Evolutionary conservation across 2,329 filamentous ascomycete species (phyloP).

Genomic region (Aspergillus sp.): DNA sequence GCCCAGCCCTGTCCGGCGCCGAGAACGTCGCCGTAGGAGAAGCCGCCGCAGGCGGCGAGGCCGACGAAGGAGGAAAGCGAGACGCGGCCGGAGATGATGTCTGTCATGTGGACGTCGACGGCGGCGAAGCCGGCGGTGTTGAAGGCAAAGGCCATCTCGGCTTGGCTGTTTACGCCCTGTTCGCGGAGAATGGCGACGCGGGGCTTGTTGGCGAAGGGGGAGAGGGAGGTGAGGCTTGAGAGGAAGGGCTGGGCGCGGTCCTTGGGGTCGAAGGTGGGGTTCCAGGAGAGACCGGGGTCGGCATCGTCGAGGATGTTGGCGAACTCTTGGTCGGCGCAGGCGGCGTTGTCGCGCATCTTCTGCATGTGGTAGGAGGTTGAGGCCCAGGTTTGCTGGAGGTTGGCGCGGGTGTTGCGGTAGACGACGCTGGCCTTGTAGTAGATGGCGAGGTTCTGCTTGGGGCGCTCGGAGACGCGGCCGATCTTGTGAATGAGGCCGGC

Average conservation of each 20-base stretch:
- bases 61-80: conserved; percentile 84
- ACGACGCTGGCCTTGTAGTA: conserved; percentile 71
- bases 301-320: conserved; percentile 72
- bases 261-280: conserved; percentile 76
- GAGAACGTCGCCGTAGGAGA: conserved; percentile 90
- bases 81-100: conserved; percentile 76
- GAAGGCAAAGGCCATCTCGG: conserved; percentile 99
- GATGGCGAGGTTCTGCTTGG: conserved; percentile 77
- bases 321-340: conserved; percentile 83
- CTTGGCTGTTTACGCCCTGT: conserved; percentile 91
- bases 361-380: conserved; percentile 91
- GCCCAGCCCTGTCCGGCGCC: conserved; percentile 98
- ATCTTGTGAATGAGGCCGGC: conserved; percentile 82
- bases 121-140: conserved; percentile 86
- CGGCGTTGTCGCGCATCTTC: conserved; percentile 82
- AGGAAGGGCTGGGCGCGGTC: conserved; percentile 75
- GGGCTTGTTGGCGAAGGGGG: conserved; percentile 66
- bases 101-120: conserved; percentile 96
- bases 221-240: conserved; percentile 61
- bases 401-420: conserved; percentile 69
- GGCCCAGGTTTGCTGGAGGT: conserved; percentile 87
- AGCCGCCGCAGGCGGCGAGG: conserved; percentile 92
- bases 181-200: conserved; percentile 92
- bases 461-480: conserved; percentile 69
- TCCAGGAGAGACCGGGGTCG: conserved; percentile 84